Base-by-base conservation (phyloP, 345 rosid genomes). In the Isatis tinctoria region DNA sequence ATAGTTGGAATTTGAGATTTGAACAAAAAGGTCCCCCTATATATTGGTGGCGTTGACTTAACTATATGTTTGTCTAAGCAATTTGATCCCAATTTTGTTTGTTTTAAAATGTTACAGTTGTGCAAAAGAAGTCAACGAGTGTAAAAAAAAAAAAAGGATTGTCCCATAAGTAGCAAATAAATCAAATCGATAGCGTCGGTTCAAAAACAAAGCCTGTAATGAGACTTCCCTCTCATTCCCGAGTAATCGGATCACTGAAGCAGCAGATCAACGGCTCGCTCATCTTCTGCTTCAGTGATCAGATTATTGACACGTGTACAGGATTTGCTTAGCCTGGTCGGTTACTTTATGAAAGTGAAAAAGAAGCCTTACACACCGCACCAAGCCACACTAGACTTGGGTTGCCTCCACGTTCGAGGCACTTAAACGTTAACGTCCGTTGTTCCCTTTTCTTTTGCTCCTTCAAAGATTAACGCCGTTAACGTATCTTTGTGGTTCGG, bases 381-480 rank as follows among this genome's bases (percentile, higher is more conserved):
- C 65, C 49, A 59, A 39, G 36, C 37, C 78, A 57, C 78, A 57
- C 60, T 41, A 47, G 57, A 30, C 10, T 72, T 73, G 8, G 74
- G 69, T 75, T 54, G 70, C 71, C 63, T 44, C 69, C 60, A 76
- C 75, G 75, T 70, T 77, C 72, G 16, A 68, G 30, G 63, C 74
- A 67, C 24, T 49, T 26, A 63, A 45, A 70, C 72, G 53, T 40
- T 63, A 70, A 64, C 80, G 72, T 37, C 72, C 30, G 49, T 47
- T 40, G 5, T 41, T 8, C 5, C 10, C 4, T 2, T 3, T 6
- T 47, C 32, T 45, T 37, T 32, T 9, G 36, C 35, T 8, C 13
- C n/a, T 53, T 18, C 18, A 13, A 60, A 64, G 36, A 47, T 9
- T 64, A 65, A 78, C 84, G 81, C 57, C 84, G 87, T 79, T 77